Conservation (phyloP, 805 yeast genomes). For the Wilhelminamyces savonicus region DNA sequence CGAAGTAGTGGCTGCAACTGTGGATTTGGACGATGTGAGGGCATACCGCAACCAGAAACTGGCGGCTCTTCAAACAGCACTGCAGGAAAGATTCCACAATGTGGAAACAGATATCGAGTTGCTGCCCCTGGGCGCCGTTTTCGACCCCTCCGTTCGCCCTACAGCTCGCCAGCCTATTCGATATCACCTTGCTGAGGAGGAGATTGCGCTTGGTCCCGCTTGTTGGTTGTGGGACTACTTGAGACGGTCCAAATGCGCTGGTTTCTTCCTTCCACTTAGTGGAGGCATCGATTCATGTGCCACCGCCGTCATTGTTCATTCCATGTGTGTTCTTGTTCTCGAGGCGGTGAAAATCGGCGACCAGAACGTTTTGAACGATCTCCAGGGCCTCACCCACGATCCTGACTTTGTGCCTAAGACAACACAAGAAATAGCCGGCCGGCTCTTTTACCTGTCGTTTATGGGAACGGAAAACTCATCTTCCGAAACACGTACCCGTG, state of each 20-base stretch:
- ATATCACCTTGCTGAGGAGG: slow-evolving; percentile 87
- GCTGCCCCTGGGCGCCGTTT: slow-evolving; percentile 52
- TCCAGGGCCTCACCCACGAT: slow-evolving; percentile 56
- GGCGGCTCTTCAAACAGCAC: slow-evolving; percentile 62
- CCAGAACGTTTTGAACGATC: slow-evolving; percentile 70
- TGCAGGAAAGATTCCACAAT: slow-evolving; percentile 43
- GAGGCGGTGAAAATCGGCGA: slow-evolving; percentile 65
- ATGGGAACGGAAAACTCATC: slow-evolving; percentile 98
- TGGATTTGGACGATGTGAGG: slow-evolving; percentile 87
- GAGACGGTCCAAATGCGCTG: slow-evolving; percentile 84
- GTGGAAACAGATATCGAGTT: slow-evolving; percentile 60
- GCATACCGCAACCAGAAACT: slow-evolving; percentile 72
- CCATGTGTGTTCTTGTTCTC: slow-evolving; percentile 86
- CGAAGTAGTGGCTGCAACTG: slow-evolving; percentile 92
- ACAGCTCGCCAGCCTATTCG: slow-evolving; percentile 43
- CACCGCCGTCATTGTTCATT: slow-evolving; percentile 87
- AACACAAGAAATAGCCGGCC: slow-evolving; percentile 70
- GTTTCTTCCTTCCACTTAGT: slow-evolving; percentile 86
- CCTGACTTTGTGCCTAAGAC: slow-evolving; percentile 59
- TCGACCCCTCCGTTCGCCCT: slow-evolving; percentile 60
- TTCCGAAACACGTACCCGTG: slow-evolving; percentile 74
- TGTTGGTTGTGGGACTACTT: slow-evolving; percentile 99
- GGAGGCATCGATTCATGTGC: slow-evolving; percentile 99
- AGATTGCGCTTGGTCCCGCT: slow-evolving; percentile 96
- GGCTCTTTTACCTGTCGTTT: slow-evolving; percentile 81